Conservation (phyloP, 352 stramenopile species). For the Aphanomyces euteiches region DNA sequence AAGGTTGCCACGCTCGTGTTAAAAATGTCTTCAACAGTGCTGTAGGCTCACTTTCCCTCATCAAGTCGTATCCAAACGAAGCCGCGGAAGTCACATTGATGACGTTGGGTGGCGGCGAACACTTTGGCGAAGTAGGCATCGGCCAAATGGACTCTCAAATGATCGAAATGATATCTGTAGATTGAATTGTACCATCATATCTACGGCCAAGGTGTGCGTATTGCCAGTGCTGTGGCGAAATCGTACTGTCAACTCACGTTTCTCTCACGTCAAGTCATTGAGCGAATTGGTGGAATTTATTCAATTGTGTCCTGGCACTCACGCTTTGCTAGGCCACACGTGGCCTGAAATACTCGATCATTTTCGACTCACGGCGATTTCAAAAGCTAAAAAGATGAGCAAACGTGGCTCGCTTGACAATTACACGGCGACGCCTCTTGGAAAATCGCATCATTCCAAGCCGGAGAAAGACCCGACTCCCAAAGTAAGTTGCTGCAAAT, state of each 20-base stretch:
- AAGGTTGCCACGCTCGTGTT: conserved; percentile 35
- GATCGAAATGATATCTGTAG: conserved; percentile 31
- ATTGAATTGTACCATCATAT: conserved; percentile 77
- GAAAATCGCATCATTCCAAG: too few relatives aligned
- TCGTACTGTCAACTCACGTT: conserved; percentile 81
- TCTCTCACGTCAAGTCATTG: conserved; percentile 66
- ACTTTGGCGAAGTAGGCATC: conserved; percentile 72
- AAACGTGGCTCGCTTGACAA: conserved; percentile 13
- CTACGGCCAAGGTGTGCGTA: conserved; percentile 74
- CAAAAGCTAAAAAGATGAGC: conserved; percentile 14
- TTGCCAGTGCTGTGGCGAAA: conserved; percentile 73
- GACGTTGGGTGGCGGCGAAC: conserved; percentile 49
- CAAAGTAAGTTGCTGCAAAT: too few relatives aligned
- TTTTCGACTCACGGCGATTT: conserved; percentile 41
- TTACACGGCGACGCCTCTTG: background rate
- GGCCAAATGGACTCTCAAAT: conserved; percentile 4
- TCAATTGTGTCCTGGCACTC: background rate
- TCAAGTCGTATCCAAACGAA: background rate
- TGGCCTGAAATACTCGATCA: conserved; percentile 72
- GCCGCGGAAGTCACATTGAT: conserved; percentile 54
- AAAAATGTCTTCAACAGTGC: background rate
- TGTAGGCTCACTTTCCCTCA: background rate
- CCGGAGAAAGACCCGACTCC: too few relatives aligned
- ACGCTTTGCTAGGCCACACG: conserved; percentile 39
- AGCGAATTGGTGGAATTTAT: conserved; percentile 58